A percentile compares a stretch with the other conserved stretches of the same genome.
Evolutionary conservation across 768 basidiomycete species (phyloP).

Genomic region (Cystobasidiopsis lactophilus): DNA sequence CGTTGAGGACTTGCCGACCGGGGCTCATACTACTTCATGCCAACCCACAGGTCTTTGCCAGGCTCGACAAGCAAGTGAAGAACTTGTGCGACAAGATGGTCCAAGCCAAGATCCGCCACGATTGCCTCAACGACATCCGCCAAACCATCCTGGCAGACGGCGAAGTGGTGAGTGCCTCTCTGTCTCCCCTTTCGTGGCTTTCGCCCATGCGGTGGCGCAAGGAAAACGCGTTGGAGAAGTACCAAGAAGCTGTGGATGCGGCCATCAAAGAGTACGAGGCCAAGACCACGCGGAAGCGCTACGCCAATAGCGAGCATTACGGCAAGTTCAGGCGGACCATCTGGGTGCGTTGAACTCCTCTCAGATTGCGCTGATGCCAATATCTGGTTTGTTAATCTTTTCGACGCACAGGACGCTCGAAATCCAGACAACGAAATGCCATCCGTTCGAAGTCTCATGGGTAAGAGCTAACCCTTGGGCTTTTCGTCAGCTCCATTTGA

Average conservation of each 20-base stretch:
- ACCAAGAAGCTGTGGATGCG: slow-evolving; percentile 31
- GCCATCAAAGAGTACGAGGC: slow-evolving; percentile 32
- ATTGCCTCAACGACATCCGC: no score
- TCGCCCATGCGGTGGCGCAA: neutral
- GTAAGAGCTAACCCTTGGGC: slow-evolving; percentile 24
- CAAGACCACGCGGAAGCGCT: slow-evolving; percentile 59
- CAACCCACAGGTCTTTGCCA: no score
- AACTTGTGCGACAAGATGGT: no score
- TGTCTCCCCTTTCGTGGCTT: no score
- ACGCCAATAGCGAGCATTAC: slow-evolving; percentile 42
- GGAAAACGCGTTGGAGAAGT: slow-evolving; percentile 23
- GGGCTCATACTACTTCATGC: no score
- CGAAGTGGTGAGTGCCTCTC: no score
- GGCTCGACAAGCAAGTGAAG: no score
- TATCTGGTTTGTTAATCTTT: neutral
- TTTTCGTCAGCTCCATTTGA: neutral
- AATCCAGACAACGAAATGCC: slow-evolving; percentile 43
- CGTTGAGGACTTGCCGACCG: no score
- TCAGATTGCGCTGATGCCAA: neutral
- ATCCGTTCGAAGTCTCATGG: slow-evolving; percentile 54
- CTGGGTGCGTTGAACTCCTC: slow-evolving; percentile 36
- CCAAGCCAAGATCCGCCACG: no score
- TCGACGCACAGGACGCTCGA: slow-evolving; percentile 37
- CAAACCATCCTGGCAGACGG: no score
- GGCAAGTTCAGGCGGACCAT: slow-evolving; percentile 40